These are phyloP conservation scores for Paecilomyces formosus DNA, from an alignment of 2,329 filamentous ascomycete genomes.

Conservation along the genomic window DNA sequence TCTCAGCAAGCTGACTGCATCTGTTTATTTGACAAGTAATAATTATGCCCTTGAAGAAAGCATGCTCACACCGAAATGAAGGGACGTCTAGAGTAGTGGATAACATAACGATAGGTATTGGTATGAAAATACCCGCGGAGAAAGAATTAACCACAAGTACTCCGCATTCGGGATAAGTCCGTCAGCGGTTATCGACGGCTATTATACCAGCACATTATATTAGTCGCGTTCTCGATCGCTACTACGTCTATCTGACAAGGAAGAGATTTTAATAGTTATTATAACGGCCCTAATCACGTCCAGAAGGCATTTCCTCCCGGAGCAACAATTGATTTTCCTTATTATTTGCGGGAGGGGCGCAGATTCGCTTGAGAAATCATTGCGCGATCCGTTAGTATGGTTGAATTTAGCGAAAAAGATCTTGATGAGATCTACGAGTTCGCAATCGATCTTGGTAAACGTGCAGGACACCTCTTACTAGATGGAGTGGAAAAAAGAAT, in stretches of 20 bases:
- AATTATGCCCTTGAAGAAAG: too few species aligned
- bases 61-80: background rate
- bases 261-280: background rate
- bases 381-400: background rate
- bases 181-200: background rate
- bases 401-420: background rate
- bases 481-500: conserved; percentile 54
- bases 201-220: background rate
- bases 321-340: background rate
- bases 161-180: background rate
- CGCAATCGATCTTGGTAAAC: conserved; percentile 61
- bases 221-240: background rate
- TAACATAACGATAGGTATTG: background rate
- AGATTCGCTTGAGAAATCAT: background rate
- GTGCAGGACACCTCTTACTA: conserved; percentile 61
- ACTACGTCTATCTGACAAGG: background rate
- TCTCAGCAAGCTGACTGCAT: too few species aligned
- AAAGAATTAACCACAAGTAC: background rate
- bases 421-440: conserved; percentile 62
- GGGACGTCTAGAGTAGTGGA: too few species aligned
- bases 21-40: too few species aligned
- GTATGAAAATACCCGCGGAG: background rate
- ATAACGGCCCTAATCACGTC: background rate
- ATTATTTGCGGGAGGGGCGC: background rate
- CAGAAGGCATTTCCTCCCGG: background rate